Base-by-base conservation (phyloP, 495 filamentous ascomycete species). In the Penicillium desertorum region DNA sequence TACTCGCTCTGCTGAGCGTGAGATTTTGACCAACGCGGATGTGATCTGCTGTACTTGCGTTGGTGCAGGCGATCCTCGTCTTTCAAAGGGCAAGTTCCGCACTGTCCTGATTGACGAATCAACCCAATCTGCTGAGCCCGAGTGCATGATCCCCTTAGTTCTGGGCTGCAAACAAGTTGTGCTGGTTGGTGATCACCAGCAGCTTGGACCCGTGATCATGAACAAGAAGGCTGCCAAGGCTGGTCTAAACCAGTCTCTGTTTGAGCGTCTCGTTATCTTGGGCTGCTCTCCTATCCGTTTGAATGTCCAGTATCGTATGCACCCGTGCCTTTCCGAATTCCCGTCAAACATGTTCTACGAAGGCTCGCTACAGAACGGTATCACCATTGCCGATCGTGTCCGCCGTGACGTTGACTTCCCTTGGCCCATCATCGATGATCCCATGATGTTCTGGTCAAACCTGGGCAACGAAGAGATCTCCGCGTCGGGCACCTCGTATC, bases 381-480 rank as follows among this genome's bases (percentile, higher is more conserved):
- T 99, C 45, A 96, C 95, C 1, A 89, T 88, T 63, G 85, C 88
- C 43, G 88, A 96, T 68, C 84, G 94, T 57, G 81, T 97, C 52
- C 88, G 92, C 50, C 88, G 87, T 53, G 93, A 99, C 67, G 91
- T 98, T 23, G 94, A 99, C 67, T 99, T 99, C 73, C 94, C 94
- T 3, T 99, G 94, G 94, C 94, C 94, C 12, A 91, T 96, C 42
- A 83, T 79, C 47, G 95, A 98, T 62, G 87, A 86, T 56, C 94
- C 94, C 9, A 99, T 99, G 94, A 98, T 98, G 94, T 99, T 99
- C 78, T 99, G 94, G 94, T 95, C 92, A 8, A 98, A 98, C 68
- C 77, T 97, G 44, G 94, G 94, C 51, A 96, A 94, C 56, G 94
- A 99, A 69, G 94, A 99, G 70, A 98, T 99, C 52, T 96, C 92